A percentile compares a stretch with the other conserved stretches of the same genome.
These are phyloP conservation scores for Lippia alba DNA, from an alignment of 305 asterid species.

Conservation along the genomic window DNA sequence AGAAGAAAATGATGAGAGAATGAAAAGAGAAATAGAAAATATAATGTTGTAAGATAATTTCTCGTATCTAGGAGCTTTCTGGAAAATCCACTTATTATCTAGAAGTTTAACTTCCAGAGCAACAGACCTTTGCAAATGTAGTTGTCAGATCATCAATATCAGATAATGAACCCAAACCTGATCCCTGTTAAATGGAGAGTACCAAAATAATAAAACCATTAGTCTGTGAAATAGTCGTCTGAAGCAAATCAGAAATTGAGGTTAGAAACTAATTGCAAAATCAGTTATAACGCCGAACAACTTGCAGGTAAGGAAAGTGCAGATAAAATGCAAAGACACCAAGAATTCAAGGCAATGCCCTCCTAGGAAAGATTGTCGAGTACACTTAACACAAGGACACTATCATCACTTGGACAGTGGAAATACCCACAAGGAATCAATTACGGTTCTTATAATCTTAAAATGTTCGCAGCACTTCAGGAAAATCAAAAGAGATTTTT, in stretches of 20 bases:
- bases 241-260: neutral
- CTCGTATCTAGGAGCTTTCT: too few relatives aligned
- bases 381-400: slow-evolving; percentile 11
- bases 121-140: slow-evolving; percentile 84
- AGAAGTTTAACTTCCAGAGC: slow-evolving; percentile 25
- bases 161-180: slow-evolving; percentile 80
- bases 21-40: slow-evolving; percentile 5
- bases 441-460: neutral
- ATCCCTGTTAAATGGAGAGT: slow-evolving; percentile 57
- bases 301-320: slow-evolving; percentile 20
- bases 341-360: neutral
- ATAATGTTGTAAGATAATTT: neutral
- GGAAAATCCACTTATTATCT: neutral
- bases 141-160: slow-evolving; percentile 88
- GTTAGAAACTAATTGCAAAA: neutral
- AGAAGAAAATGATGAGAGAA: slow-evolving; percentile 25
- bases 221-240: neutral
- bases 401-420: slow-evolving; percentile 2
- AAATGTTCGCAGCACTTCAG: neutral
- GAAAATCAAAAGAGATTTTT: neutral
- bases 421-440: neutral
- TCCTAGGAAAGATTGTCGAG: too few relatives aligned
- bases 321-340: slow-evolving; percentile 14
- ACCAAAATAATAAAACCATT: neutral
- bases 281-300: neutral